These are phyloP conservation scores for Dioscorea cayenensis DNA, from an alignment of 116 monocot genomes.

Conservation along the genomic window DNA sequence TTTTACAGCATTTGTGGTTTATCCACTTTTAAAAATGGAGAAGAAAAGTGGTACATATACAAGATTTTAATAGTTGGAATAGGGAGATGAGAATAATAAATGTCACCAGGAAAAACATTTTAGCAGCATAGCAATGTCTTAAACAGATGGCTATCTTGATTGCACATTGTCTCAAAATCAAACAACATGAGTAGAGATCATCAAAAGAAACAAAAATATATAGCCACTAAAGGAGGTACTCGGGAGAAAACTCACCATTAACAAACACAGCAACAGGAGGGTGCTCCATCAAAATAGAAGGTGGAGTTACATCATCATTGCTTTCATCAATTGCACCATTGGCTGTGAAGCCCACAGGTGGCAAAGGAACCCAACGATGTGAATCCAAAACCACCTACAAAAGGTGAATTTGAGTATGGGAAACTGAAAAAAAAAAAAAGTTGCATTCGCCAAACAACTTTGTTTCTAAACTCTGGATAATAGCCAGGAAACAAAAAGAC, in stretches of 20 bases:
- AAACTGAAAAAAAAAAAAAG: neutral
- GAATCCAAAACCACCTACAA: conserved; percentile 80
- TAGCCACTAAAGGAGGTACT: neutral
- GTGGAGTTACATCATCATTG: conserved; percentile 77
- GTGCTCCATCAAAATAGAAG: conserved; percentile 90
- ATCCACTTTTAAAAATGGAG: no score
- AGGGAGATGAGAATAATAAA: no score
- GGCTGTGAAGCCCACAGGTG: conserved; percentile 77
- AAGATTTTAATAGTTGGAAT: no score
- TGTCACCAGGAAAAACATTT: no score
- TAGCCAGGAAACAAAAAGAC: no score
- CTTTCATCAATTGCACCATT: conserved; percentile 57
- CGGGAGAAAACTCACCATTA: conserved; percentile 47
- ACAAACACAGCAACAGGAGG: conserved; percentile 95
- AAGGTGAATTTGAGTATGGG: neutral
- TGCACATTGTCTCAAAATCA: no score
- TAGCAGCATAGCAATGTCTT: no score
- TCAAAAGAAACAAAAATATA: neutral
- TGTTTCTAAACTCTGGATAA: neutral
- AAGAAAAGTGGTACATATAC: no score
- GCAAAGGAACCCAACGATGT: conserved; percentile 98
- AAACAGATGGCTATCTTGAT: no score
- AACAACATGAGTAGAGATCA: no score
- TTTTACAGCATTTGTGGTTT: no score
- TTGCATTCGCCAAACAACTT: neutral